Base-by-base conservation (phyloP, 371 early-diverging fungal species). In the Actinomortierella ambigua region DNA sequence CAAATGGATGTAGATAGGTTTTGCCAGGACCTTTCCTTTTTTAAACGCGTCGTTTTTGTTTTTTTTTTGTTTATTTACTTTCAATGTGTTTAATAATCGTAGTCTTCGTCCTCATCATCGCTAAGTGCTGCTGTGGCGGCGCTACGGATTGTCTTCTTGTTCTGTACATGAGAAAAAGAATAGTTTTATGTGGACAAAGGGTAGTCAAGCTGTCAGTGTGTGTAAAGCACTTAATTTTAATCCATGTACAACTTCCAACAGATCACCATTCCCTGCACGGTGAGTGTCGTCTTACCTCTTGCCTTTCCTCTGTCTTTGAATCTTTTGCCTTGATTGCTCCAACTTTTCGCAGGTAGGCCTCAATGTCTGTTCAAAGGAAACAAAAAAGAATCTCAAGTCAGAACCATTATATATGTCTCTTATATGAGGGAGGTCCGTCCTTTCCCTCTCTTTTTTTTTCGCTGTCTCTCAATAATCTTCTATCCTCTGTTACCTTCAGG, bases 41-140 rank as follows among this genome's bases (percentile, higher is more conserved):
- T n/a, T n/a, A n/a, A n/a, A n/a, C n/a, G n/a, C n/a, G n/a, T n/a
- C n/a, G n/a, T n/a, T n/a, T n/a, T n/a, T n/a, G n/a, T n/a, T n/a
- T n/a, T n/a, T n/a, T n/a, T n/a, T n/a, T n/a, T n/a, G n/a, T n/a
- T n/a, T n/a, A n/a, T n/a, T n/a, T n/a, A n/a, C n/a, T n/a, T n/a
- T n/a, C n/a, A n/a, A 34, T 34, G 11, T 34, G 4, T 34, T 34
- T 78, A 59, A 40, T 82, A 77, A 41, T 81, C 82, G 39, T 78
- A 75, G 13, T 81, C 78, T 41, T 85, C 82, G 26, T 82, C 85
- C 20, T 86, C 85, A 65, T 86, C 85, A 65, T 82, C 82, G 57
- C 86, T 85, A 23, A 85, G 77, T 1, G 86, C 84, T 54, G 86
- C 83, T 18, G 81, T 82, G 27, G 81, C 82, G 26, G 64, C 76